phyloP scores from a whole-genome alignment of 306 rosid species.

The Citrullus colocynthis region DNA sequence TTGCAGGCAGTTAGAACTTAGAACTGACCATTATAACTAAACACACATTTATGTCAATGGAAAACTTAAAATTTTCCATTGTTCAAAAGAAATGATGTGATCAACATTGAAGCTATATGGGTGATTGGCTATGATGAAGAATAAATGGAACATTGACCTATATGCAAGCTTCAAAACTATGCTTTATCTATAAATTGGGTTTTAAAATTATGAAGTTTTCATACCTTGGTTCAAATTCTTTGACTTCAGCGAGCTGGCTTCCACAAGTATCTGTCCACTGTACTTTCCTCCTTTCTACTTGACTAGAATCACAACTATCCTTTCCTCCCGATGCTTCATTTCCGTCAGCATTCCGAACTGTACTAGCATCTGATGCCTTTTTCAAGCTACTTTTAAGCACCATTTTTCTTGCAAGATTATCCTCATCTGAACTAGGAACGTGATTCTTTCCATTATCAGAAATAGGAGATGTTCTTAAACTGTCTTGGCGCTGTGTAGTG shows the following conservation, averaged over 20 bases:
- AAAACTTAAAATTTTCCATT: neutral
- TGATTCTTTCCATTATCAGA: slow-evolving; percentile 44
- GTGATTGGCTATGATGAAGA: neutral
- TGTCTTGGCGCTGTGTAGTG: slow-evolving; percentile 71
- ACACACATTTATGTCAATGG: neutral
- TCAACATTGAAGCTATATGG: neutral
- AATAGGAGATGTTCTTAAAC: slow-evolving; percentile 34
- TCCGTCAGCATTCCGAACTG: slow-evolving; percentile 33
- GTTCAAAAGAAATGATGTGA: neutral
- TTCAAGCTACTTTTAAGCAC: slow-evolving; percentile 76
- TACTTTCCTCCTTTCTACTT: slow-evolving; percentile 58
- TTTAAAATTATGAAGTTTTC: neutral
- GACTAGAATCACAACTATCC: slow-evolving; percentile 26
- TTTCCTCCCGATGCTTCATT: slow-evolving; percentile 26
- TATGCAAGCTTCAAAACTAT: neutral
- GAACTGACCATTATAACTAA: neutral
- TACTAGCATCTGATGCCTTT: slow-evolving; percentile 27
- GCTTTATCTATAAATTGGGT: neutral
- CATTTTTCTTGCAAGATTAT: slow-evolving; percentile 28
- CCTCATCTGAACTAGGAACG: slow-evolving; percentile 23
- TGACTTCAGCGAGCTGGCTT: slow-evolving; percentile 66
- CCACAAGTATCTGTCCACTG: slow-evolving; percentile 96
- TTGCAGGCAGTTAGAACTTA: neutral
- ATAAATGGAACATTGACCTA: neutral
- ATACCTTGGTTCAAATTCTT: slow-evolving; percentile 95